Evolutionary conservation across 2,329 filamentous ascomycete genomes (phyloP), one percentile per base, ranked within the genome.

Genomic region (Fusarium xyrophilum): DNA sequence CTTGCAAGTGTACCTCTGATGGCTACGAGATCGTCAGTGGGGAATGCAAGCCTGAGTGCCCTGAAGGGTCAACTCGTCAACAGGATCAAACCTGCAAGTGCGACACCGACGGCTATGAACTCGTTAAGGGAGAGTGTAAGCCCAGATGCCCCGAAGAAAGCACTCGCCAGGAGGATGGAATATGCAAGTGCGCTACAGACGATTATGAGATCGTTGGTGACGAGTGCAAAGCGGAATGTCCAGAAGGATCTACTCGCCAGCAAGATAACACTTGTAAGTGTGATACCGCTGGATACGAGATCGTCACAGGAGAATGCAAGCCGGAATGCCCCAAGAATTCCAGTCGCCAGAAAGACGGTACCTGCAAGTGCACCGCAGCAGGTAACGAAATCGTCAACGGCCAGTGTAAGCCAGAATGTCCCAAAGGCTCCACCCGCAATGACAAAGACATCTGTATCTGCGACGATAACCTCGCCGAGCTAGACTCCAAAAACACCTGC

Each of bases 111-210:
- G 19, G n/a, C 2, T 21, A 21, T 12, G 43, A 46, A 9, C 27
- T 46, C 2, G 27, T 17, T 0, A 46, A 46, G 7, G 14, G 14
- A 32, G n/a, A 47, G 14, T 47, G 43, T 21, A 47, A 47, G n/a
- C 11, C 44, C 0, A 15, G 0, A 0, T 47, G 43, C 5, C 43
- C 43, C 7, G 4, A 32, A 0, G 10, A 9, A 7, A 23, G n/a
- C 5, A 9, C 43, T 12, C 43, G 43, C 10, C 43, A 32, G 6
- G 43, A 32, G 7, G 43, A 47, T 17, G 27, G 19, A 23, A 47
- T 15, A 11, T 47, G 44, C 28, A 32, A 32, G n/a, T 47, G 44
- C 13, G 8, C n/a, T 32, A 8, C 11, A 5, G n/a, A 23, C 2
- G n/a, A 28, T 2, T 0, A 32, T 17, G 44, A 47, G 10, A 47